A percentile compares a stretch with the other conserved stretches of the same genome.
phyloP scores from a whole-genome alignment of 306 rosid genomes.

The Prunus campanulata region DNA sequence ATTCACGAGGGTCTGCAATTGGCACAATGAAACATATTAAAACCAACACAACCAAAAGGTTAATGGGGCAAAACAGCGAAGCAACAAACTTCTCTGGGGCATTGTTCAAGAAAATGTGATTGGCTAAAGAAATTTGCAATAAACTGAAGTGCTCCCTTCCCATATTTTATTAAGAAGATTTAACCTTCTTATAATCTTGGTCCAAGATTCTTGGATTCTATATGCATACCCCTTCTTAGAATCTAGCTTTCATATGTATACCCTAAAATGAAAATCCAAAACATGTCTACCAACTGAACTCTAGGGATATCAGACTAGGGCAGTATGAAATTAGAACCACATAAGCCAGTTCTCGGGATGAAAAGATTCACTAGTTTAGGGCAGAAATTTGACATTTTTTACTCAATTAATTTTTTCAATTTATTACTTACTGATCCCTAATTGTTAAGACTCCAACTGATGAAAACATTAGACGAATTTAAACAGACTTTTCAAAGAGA shows the following conservation, averaged over 20 bases:
- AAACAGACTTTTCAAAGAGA: neutral
- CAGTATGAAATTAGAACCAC: neutral
- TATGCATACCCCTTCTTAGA: neutral
- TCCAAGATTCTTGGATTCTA: neutral
- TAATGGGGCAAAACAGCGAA: neutral
- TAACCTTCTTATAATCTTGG: neutral
- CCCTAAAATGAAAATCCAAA: neutral
- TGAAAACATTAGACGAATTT: neutral
- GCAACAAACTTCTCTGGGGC: neutral
- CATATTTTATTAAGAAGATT: neutral
- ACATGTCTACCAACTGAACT: neutral
- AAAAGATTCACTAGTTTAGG: neutral
- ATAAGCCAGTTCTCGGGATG: too few species aligned
- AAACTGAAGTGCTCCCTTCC: neutral
- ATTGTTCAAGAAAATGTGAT: neutral
- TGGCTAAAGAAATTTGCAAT: neutral
- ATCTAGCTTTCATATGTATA: neutral
- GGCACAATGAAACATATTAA: neutral
- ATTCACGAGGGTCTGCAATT: conserved; percentile 80
- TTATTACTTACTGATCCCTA: neutral
- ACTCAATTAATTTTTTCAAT: neutral
- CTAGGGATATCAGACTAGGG: neutral
- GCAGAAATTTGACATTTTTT: neutral
- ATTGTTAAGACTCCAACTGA: neutral
- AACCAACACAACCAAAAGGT: neutral